A percentile compares a stretch with the other conserved stretches of the same genome.
These are phyloP conservation scores for Exophiala sideris DNA, from an alignment of 2,329 filamentous ascomycete species.

Conservation along the genomic window DNA sequence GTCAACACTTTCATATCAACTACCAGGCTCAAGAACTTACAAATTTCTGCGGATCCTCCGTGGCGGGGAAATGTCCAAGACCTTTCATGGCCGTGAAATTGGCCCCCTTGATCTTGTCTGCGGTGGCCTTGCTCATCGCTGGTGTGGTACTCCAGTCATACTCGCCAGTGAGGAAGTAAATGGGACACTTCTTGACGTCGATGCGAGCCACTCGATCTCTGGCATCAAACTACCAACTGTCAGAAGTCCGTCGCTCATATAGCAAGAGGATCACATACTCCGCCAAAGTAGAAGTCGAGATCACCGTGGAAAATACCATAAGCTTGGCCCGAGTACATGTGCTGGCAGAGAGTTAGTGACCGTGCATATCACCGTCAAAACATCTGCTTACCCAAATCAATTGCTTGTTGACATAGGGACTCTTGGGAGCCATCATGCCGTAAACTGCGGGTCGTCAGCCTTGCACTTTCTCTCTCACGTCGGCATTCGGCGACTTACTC, in stretches of 20 bases:
- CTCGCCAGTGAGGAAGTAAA: conserved; percentile 49
- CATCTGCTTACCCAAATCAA: conserved; percentile 39
- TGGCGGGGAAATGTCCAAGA: conserved; percentile 48
- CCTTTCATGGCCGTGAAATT: conserved; percentile 46
- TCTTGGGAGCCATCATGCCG: conserved; percentile 48
- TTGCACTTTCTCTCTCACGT: not conserved
- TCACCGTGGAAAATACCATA: conserved; percentile 54
- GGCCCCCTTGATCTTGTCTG: conserved; percentile 46
- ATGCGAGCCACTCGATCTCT: conserved; percentile 44
- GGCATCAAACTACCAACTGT: conserved; percentile 39
- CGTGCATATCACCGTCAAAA: not conserved
- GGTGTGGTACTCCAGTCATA: conserved; percentile 14
- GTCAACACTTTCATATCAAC: not conserved
- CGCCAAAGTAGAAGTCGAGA: conserved; percentile 51
- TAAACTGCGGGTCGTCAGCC: conserved; percentile 32
- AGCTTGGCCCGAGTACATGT: conserved; percentile 48
- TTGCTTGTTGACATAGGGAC: conserved; percentile 44
- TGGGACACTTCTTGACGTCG: conserved; percentile 48
- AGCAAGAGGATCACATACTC: conserved; percentile 15
- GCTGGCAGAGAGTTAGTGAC: conserved; percentile 28
- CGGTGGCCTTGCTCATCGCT: conserved; percentile 45
- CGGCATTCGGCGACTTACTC: conserved; percentile 23
- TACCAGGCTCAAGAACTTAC: conserved; percentile 22
- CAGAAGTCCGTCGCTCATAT: too few relatives aligned
- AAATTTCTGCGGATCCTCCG: conserved; percentile 42